phyloP scores from a whole-genome alignment of 768 basidiomycete species.

The Basidioascus undulatus region DNA sequence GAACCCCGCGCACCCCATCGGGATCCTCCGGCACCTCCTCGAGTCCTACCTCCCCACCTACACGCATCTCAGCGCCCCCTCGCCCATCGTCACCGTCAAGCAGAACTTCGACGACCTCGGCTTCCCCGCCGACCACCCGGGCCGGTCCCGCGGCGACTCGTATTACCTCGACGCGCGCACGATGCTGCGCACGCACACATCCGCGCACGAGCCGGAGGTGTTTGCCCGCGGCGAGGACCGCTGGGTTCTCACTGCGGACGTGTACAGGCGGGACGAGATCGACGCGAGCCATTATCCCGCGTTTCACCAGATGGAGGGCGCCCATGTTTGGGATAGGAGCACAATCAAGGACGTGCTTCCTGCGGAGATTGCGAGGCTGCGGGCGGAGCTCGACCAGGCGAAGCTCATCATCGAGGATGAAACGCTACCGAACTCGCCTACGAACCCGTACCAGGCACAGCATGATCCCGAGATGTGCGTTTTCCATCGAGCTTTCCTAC shows the following conservation, averaged over 20 bases:
- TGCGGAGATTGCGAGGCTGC: constrained; percentile 36
- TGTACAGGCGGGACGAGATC: constrained; percentile 94
- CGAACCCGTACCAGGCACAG: constrained; percentile 55
- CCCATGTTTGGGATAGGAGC: constrained; percentile 35
- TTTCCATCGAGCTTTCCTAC: too few species aligned
- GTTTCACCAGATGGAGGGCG: constrained; percentile 97
- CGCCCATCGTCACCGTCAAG: constrained; percentile 67
- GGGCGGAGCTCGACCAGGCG: constrained; percentile 33
- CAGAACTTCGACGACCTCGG: constrained; percentile 95
- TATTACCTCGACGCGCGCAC: constrained; percentile 79
- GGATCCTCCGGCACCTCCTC: constrained; percentile 58
- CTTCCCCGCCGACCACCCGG: constrained; percentile 81
- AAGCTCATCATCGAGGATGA: constrained; percentile 75
- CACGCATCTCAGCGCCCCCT: constrained; percentile 30
- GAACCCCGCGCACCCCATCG: constrained; percentile 55
- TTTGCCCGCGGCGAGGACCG: constrained; percentile 43
- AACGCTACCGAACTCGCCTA: constrained; percentile 32
- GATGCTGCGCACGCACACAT: constrained; percentile 93
- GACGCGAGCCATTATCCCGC: constrained; percentile 91
- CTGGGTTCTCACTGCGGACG: constrained; percentile 88
- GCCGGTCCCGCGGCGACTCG: constrained; percentile 66
- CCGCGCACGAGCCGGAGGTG: constrained; percentile 89
- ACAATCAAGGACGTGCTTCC: constrained; percentile 34
- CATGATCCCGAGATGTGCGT: constrained; percentile 54
- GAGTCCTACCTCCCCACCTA: constrained; percentile 62